Conservation (phyloP, 108 stramenopile genomes). For the Asterionellopsis glacialis region DNA sequence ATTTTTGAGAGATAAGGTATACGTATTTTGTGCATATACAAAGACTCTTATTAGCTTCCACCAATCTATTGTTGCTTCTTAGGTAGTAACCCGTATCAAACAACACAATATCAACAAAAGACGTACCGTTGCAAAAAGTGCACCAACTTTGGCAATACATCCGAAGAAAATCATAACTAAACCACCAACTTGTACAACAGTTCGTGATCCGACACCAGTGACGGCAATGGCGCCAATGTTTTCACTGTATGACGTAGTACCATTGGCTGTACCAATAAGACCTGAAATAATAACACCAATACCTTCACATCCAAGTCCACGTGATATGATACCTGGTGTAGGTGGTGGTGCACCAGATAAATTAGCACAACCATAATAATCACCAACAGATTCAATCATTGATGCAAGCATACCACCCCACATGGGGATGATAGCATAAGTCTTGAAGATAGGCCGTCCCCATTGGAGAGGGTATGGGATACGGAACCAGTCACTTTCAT, state of each 20-base stretch:
- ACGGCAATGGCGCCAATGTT: conserved; percentile 35
- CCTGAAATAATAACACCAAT: conserved; percentile 29
- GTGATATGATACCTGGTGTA: conserved; percentile 27
- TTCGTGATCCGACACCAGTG: conserved; percentile 29
- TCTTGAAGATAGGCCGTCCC: conserved; percentile 14
- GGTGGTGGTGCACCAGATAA: conserved; percentile 32
- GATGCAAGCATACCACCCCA: conserved; percentile 20
- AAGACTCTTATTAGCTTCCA: no score
- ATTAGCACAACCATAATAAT: conserved; percentile 27
- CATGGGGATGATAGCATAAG: conserved; percentile 32
- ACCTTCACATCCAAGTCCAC: conserved; percentile 26
- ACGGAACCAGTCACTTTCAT: conserved; percentile 22
- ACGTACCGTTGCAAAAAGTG: conserved; percentile 23
- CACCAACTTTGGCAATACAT: conserved; percentile 22
- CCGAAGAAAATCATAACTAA: conserved; percentile 25
- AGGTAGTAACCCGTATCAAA: no score
- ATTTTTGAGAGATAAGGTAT: no score
- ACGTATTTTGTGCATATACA: no score
- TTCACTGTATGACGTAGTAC: conserved; percentile 25
- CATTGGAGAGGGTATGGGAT: conserved; percentile 30
- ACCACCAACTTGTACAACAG: conserved; percentile 28
- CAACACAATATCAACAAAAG: no score
- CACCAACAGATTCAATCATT: conserved; percentile 32
- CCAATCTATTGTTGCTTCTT: no score
- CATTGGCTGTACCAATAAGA: conserved; percentile 23